Evolutionary conservation across 306 rosid genomes (phyloP).

Genomic region (Citrullus colocynthis): DNA sequence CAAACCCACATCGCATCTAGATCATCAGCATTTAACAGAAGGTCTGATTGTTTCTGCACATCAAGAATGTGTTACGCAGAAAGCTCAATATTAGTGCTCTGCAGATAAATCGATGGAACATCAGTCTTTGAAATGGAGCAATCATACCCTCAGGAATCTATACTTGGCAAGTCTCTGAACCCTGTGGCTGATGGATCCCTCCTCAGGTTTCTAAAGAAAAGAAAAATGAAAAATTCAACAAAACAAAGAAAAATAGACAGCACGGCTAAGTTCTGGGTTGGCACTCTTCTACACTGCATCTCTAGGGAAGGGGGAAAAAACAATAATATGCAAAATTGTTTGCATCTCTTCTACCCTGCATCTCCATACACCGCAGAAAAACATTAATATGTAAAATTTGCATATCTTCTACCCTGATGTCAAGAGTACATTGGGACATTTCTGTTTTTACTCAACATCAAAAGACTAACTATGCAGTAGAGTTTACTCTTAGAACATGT

Average conservation of each 20-base stretch:
- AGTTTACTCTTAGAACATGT: constrained; percentile 7
- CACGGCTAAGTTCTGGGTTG: neutral
- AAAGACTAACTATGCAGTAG: neutral
- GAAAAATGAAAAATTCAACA: constrained; percentile 7
- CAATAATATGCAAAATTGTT: neutral
- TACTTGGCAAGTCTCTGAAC: constrained; percentile 91
- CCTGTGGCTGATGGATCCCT: constrained; percentile 88
- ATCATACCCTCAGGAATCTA: constrained; percentile 67
- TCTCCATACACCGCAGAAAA: neutral
- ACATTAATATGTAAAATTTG: neutral
- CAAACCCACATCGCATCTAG: constrained; percentile 98
- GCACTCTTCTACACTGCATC: neutral
- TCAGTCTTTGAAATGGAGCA: neutral
- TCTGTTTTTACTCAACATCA: neutral
- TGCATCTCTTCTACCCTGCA: neutral
- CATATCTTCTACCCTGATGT: neutral
- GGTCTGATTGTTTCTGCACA: constrained; percentile 94
- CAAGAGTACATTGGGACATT: neutral
- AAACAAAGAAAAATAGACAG: too few species aligned
- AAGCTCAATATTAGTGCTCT: neutral
- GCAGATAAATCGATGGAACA: constrained; percentile 12
- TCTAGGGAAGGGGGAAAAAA: neutral
- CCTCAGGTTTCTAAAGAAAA: constrained; percentile 85
- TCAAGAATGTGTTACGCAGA: neutral
- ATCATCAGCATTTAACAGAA: constrained; percentile 93